A percentile compares a stretch with the other conserved stretches of the same genome.
phyloP scores from a whole-genome alignment of 2,329 filamentous ascomycete genomes.

The Tolypocladium tundrense region DNA sequence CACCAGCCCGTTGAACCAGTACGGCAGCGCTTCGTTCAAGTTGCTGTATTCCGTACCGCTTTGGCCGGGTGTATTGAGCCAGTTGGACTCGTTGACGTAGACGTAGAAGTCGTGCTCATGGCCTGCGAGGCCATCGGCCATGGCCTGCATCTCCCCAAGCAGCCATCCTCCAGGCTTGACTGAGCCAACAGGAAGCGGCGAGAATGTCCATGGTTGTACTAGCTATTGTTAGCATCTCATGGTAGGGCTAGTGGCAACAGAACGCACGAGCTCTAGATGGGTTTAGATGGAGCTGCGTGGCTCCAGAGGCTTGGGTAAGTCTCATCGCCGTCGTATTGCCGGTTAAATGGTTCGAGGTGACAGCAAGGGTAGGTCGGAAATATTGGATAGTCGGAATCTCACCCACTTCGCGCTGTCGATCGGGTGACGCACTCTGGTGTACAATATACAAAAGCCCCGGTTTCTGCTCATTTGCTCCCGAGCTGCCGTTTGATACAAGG shows the following conservation, averaged over 20 bases:
- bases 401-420: no score
- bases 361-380: background rate
- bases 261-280: background rate
- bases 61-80: slow-evolving; percentile 20
- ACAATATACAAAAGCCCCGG: background rate
- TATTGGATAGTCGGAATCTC: no score
- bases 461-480: background rate
- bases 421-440: background rate
- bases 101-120: slow-evolving; percentile 44
- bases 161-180: slow-evolving; percentile 43
- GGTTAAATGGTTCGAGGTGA: background rate
- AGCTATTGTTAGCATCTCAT: background rate
- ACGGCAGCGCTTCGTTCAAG: slow-evolving; percentile 46
- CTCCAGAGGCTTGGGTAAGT: background rate
- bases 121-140: slow-evolving; percentile 40
- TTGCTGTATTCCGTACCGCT: slow-evolving; percentile 43
- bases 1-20: slow-evolving; percentile 51
- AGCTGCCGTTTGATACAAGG: background rate
- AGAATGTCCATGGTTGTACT: slow-evolving; percentile 11
- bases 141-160: slow-evolving; percentile 34
- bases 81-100: slow-evolving; percentile 38
- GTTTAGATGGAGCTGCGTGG: background rate
- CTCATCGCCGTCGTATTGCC: background rate
- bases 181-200: slow-evolving; percentile 32
- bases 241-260: background rate